Conservation (phyloP, 2,329 filamentous ascomycete genomes). For the Bipolaris victoriae region DNA sequence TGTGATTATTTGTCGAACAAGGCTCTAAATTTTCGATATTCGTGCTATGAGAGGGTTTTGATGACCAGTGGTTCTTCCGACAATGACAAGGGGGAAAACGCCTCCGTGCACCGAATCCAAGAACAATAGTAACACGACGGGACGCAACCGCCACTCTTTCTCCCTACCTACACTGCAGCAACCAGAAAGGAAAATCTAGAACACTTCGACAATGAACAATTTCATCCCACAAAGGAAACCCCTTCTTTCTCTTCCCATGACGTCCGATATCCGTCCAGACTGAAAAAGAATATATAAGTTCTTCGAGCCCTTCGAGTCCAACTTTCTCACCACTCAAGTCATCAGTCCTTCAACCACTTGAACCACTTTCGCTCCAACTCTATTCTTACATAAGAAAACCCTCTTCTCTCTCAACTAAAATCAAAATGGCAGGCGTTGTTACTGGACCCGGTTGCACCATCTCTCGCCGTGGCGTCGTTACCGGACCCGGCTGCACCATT, state of each 20-base stretch:
- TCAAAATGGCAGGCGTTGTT: background rate
- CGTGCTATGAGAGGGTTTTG: too few relatives aligned
- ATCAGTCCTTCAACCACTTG: background rate
- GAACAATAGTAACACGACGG: background rate
- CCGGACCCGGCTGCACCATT: background rate
- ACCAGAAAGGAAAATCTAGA: background rate
- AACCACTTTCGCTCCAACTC: background rate
- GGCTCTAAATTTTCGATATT: background rate
- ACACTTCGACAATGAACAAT: background rate
- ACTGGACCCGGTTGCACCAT: background rate
- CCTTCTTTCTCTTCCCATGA: background rate
- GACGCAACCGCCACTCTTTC: background rate
- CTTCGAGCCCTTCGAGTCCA: background rate
- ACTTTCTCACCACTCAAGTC: background rate
- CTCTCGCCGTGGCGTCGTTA: background rate
- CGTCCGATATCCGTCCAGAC: background rate
- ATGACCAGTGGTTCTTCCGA: background rate
- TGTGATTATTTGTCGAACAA: background rate
- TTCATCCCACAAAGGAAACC: background rate
- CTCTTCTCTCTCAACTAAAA: background rate
- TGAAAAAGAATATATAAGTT: background rate
- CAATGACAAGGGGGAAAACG: background rate
- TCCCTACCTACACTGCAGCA: background rate
- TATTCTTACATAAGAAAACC: background rate
- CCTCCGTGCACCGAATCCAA: background rate